Percentiles rank a stretch among this genome's conserved stretches.
Conservation (phyloP, 768 basidiomycete genomes). For the Lactarius sp. region DNA sequence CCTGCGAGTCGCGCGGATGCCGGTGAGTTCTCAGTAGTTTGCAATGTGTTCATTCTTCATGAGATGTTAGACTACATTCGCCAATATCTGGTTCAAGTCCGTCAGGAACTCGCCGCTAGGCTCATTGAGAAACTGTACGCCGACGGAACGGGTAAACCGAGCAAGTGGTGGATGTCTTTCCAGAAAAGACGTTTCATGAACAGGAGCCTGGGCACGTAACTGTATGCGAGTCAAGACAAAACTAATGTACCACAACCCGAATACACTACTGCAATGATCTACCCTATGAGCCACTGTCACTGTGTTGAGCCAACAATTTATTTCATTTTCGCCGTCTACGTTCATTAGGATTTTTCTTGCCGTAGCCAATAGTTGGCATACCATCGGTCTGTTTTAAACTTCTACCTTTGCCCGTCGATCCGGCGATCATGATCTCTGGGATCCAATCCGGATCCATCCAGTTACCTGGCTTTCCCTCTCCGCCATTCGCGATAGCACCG, state of each 20-base stretch:
- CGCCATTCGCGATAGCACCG: slow-evolving; percentile 45
- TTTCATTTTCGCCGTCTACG: slow-evolving; percentile 50
- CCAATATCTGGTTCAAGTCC: slow-evolving; percentile 85
- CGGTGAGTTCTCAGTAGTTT: slow-evolving; percentile 42
- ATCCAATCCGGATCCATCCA: slow-evolving; percentile 98
- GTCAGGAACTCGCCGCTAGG: slow-evolving; percentile 86
- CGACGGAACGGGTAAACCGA: slow-evolving; percentile 89
- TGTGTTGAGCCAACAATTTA: not conserved
- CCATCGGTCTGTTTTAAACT: slow-evolving; percentile 47
- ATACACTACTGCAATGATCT: slow-evolving; percentile 20
- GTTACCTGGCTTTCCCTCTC: slow-evolving; percentile 53
- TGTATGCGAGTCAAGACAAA: slow-evolving; percentile 4
- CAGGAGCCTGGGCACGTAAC: slow-evolving; percentile 70
- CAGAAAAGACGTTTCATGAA: slow-evolving; percentile 97
- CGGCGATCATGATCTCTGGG: slow-evolving; percentile 68
- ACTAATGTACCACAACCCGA: slow-evolving; percentile 26
- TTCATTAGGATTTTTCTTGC: slow-evolving; percentile 88
- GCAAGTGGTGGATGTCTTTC: slow-evolving; percentile 99
- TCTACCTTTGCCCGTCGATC: slow-evolving; percentile 68
- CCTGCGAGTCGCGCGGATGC: slow-evolving; percentile 73
- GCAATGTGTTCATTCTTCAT: not conserved
- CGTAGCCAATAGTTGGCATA: slow-evolving; percentile 83
- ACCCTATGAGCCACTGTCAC: not conserved
- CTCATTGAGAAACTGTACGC: slow-evolving; percentile 87
- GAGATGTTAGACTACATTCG: slow-evolving; percentile 74